Evolutionary conservation across 2,329 filamentous ascomycete genomes (phyloP).

Genomic region (Talaromyces sp.): DNA sequence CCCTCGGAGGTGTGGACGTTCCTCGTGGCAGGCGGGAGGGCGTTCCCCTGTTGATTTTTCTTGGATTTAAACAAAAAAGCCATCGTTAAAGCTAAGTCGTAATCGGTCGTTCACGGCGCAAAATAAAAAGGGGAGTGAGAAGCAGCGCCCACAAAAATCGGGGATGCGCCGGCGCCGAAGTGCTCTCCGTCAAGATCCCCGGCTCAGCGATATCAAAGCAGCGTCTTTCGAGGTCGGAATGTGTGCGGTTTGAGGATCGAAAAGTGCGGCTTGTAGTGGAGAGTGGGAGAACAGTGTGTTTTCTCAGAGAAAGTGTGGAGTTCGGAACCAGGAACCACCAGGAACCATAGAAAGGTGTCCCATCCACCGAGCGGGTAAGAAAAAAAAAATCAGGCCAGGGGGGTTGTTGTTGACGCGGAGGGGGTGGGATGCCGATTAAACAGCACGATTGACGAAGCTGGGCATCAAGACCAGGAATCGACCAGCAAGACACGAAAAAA

Average conservation of each 20-base stretch:
- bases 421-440: conserved; percentile 3
- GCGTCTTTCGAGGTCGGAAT: not conserved
- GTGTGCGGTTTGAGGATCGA: conserved; percentile 1
- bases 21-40: conserved; percentile 57
- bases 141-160: conserved; percentile 10
- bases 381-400: conserved; percentile 17
- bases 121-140: not conserved
- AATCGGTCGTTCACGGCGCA: conserved; percentile 36
- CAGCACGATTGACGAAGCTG: conserved; percentile 9
- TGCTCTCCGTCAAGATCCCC: conserved; percentile 10
- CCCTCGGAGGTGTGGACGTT: conserved; percentile 62
- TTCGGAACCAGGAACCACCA: conserved; percentile 28
- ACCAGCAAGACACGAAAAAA: conserved; percentile 9
- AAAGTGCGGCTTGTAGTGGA: conserved; percentile 6
- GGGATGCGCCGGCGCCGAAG: conserved; percentile 16
- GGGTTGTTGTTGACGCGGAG: conserved; percentile 7
- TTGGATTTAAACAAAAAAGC: conserved; percentile 83
- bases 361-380: conserved; percentile 18
- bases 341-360: conserved; percentile 22
- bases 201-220: not conserved
- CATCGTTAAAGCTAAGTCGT: conserved; percentile 57
- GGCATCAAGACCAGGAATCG: conserved; percentile 5
- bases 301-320: conserved; percentile 20
- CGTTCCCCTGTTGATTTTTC: conserved; percentile 64
- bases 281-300: conserved; percentile 23